Percentiles rank a stretch among this genome's conserved stretches.
phyloP scores from a whole-genome alignment of 1,284 basidiomycete species.

The Sporisorium scitamineum region DNA sequence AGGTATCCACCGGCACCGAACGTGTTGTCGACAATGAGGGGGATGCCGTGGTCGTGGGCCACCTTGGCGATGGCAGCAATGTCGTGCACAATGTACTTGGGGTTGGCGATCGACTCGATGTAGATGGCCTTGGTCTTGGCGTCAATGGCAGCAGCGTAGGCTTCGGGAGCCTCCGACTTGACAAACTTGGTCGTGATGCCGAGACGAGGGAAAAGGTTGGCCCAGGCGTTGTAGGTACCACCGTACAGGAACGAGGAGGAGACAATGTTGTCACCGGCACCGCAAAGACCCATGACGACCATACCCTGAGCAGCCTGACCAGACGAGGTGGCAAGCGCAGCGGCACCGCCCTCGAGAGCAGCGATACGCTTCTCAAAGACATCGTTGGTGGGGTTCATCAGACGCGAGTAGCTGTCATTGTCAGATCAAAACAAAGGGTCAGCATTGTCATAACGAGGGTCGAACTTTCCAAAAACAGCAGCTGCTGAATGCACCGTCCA shows the following conservation, averaged over 20 bases:
- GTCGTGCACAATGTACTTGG: conserved; percentile 79
- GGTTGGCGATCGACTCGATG: conserved; percentile 87
- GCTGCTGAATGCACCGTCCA: background rate
- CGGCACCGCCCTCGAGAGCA: conserved; percentile 83
- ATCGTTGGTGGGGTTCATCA: conserved; percentile 85
- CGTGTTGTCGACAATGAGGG: conserved; percentile 88
- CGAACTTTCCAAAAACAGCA: background rate
- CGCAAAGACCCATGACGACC: conserved; percentile 75
- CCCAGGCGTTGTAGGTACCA: conserved; percentile 88
- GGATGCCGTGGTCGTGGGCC: conserved; percentile 81
- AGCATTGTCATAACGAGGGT: conserved; percentile 4
- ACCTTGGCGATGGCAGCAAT: conserved; percentile 81
- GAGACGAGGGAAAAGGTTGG: conserved; percentile 78
- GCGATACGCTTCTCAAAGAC: conserved; percentile 88
- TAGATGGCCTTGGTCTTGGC: conserved; percentile 73
- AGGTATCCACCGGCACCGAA: conserved; percentile 87
- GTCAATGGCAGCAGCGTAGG: conserved; percentile 75
- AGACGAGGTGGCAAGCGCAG: conserved; percentile 81
- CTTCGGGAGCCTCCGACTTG: conserved; percentile 75
- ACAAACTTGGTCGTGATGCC: conserved; percentile 85
- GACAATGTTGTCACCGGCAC: conserved; percentile 84
- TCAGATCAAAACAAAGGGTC: background rate
- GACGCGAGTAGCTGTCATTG: conserved; percentile 70
- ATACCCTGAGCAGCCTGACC: conserved; percentile 87
- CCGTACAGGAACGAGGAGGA: conserved; percentile 71